Base-by-base conservation (phyloP, 306 rosid species). In the Gillenia trifoliata region DNA sequence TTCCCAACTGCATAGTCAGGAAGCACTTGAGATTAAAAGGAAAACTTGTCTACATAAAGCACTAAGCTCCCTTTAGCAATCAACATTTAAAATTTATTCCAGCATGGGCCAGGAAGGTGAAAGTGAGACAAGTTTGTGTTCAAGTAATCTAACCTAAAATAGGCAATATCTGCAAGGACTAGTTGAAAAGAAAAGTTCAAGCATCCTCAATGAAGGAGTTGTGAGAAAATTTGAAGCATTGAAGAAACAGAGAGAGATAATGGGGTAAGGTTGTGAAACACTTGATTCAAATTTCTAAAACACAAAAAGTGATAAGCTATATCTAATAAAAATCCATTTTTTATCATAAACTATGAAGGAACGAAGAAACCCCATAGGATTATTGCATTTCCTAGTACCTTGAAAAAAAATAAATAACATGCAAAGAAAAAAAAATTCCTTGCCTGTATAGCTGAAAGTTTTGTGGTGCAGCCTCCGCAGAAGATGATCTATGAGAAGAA, bases 381-480 rank as follows among this genome's bases (percentile, higher is more conserved):
- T 12, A 47, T 6, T 3, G 20, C 54, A 15, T 12, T 47, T 26
- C 19, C 67, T 41, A 71, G 36, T 41, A 25, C 36, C 45, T 4
- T 31, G 4, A 62, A 17, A 25, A 63, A 64, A 70, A 56, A 34
- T 22, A 50, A 70, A 22, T 52, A 23, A 28, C 33, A 17, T 29
- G 16, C 45, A 50, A 8, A 6, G 12, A 62, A 43, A 64, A n/a
- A 30, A 65, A 64, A 34, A 28, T 15, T 61, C 30, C 78, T 56
- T 74, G 90, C 99, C 99, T 90, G 77, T 92, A 95, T 74, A 95
- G 83, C 88, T 95, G 99, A 83, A 95, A 95, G 81, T 92, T 95
- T 40, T 87, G 96, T 34, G 97, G 84, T 68, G 97, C 83, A 12
- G 92, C 97, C 81, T 89, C 96, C 34, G 92, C 75, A 45, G 95